Evolutionary conservation across 805 yeast genomes (phyloP).

Genomic region (Candida schatavii): DNA sequence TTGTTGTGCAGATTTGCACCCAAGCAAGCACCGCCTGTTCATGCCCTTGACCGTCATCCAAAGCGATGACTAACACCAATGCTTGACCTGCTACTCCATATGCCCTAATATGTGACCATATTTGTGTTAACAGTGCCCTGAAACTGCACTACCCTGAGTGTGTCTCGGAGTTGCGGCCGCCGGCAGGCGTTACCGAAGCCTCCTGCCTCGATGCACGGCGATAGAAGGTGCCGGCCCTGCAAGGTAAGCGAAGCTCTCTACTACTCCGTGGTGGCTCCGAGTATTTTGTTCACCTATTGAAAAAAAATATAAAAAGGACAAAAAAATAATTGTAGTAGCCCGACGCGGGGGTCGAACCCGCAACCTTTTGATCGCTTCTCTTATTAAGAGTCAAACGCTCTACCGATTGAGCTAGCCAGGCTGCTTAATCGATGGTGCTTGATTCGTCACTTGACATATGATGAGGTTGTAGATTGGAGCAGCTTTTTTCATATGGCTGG

Average conservation of each 20-base stretch:
- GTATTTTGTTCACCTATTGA: background rate
- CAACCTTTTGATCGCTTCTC: constrained; percentile 10
- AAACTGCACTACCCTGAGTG: too few species aligned
- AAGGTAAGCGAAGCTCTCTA: background rate
- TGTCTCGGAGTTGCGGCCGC: background rate
- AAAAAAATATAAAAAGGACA: background rate
- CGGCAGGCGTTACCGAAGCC: background rate
- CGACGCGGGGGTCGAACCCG: constrained; percentile 15
- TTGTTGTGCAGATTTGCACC: too few species aligned
- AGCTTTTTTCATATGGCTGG: too few species aligned
- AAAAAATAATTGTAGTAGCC: constrained; percentile 6
- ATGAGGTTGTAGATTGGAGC: too few species aligned
- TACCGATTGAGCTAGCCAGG: constrained; percentile 19
- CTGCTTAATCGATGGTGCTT: too few species aligned
- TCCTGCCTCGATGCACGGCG: background rate
- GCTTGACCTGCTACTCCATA: too few species aligned
- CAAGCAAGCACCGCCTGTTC: too few species aligned
- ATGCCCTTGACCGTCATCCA: too few species aligned
- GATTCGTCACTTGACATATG: too few species aligned
- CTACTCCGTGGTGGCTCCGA: background rate
- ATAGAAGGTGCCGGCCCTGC: background rate
- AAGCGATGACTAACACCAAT: too few species aligned
- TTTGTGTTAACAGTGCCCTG: too few species aligned
- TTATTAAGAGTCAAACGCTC: constrained; percentile 17
- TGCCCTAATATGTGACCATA: too few species aligned